Evolutionary conservation across 139 green algal genomes (phyloP).

Genomic region (Desmodesmus armatus): DNA sequence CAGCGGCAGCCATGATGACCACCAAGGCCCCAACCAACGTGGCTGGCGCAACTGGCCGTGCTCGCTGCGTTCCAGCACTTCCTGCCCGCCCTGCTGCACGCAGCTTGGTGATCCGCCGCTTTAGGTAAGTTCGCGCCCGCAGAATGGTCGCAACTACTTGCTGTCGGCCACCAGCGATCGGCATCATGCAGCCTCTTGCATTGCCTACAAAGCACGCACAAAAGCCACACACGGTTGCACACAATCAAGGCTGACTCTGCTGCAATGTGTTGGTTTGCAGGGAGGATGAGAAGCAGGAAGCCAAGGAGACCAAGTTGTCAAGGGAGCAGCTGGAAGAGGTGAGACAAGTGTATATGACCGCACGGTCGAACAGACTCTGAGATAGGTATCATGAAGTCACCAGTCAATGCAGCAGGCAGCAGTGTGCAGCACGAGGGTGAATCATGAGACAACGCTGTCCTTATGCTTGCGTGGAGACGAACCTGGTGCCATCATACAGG

Average conservation of each 20-base stretch:
- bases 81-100: not conserved
- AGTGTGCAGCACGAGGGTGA: not conserved
- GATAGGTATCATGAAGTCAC: not conserved
- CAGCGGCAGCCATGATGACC: not conserved
- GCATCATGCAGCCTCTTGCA: not conserved
- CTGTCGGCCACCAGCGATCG: not conserved
- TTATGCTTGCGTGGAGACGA: not conserved
- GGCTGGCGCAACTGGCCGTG: not conserved
- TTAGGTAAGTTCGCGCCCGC: not conserved
- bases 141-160: not conserved
- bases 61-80: not conserved
- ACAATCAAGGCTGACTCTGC: too few relatives aligned
- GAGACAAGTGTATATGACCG: too few relatives aligned
- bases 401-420: not conserved
- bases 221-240: too few relatives aligned
- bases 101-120: not conserved
- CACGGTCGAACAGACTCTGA: too few relatives aligned
- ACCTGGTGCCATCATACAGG: not conserved
- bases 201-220: not conserved
- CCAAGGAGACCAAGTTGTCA: not conserved
- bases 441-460: not conserved
- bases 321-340: conserved; percentile 5
- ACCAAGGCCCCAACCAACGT: conserved; percentile 1
- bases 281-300: not conserved
- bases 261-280: not conserved